Evolutionary conservation across 2,329 filamentous ascomycete genomes (phyloP).

Genomic region (Pseudogymnoascus sp.): DNA sequence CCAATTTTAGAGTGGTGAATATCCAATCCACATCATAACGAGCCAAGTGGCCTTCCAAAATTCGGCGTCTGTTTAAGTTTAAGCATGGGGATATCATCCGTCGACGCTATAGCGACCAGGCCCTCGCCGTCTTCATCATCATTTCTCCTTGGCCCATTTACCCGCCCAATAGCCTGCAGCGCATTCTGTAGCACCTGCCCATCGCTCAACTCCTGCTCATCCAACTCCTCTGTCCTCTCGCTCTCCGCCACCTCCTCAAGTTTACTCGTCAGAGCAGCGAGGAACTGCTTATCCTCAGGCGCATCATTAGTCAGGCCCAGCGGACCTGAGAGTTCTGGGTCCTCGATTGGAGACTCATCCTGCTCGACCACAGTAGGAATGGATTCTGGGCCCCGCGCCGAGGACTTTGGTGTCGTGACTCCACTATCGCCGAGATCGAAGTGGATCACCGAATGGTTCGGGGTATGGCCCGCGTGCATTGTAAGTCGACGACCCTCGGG

Average conservation of each 20-base stretch:
- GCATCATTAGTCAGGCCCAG: slow-evolving; percentile 48
- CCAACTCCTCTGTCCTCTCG: not conserved
- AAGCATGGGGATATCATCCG: slow-evolving; percentile 20
- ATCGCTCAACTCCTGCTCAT: slow-evolving; percentile 16
- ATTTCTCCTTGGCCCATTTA: slow-evolving; percentile 4
- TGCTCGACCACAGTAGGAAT: slow-evolving; percentile 7
- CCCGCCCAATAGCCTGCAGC: slow-evolving; percentile 12
- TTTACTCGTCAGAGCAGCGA: slow-evolving; percentile 41
- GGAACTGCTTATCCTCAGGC: slow-evolving; percentile 47
- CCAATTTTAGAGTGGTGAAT: not conserved
- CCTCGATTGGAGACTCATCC: slow-evolving; percentile 19
- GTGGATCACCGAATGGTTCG: slow-evolving; percentile 46
- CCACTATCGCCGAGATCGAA: slow-evolving; percentile 36
- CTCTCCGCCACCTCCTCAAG: slow-evolving; percentile 28
- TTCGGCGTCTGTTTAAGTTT: slow-evolving; percentile 22
- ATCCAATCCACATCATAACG: not conserved
- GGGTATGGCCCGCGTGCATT: slow-evolving; percentile 56
- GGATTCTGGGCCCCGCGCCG: not conserved
- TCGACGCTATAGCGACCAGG: slow-evolving; percentile 14
- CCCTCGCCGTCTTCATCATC: slow-evolving; percentile 15
- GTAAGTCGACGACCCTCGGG: slow-evolving; percentile 43
- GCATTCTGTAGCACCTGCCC: slow-evolving; percentile 20
- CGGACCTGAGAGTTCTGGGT: slow-evolving; percentile 41
- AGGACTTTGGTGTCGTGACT: slow-evolving; percentile 20
- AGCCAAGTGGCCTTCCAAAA: slow-evolving; percentile 23